These are phyloP conservation scores for Hemileia vastatrix DNA, from an alignment of 1,284 basidiomycete genomes.

Conservation along the genomic window DNA sequence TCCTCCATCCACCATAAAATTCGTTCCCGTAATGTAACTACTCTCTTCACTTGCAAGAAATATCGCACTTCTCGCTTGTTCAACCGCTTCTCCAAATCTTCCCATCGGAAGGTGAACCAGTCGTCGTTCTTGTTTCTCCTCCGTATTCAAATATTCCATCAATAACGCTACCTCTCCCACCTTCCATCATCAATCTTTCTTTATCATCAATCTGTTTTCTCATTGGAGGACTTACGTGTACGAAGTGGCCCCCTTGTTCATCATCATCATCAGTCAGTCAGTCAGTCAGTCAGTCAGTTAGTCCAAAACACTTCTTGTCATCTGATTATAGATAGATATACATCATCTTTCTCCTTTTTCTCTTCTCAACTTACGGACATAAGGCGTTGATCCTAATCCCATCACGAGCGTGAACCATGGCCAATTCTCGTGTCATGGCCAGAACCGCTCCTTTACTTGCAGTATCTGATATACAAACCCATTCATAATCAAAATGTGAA, in stretches of 20 bases:
- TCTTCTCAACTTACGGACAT: constrained; percentile 83
- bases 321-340: no score
- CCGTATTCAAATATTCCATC: constrained; percentile 97
- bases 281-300: no score
- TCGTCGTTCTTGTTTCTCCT: constrained; percentile 83
- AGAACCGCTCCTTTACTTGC: constrained; percentile 74
- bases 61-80: constrained; percentile 79
- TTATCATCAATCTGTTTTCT: not conserved
- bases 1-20: constrained; percentile 88
- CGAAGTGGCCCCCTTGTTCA: constrained; percentile 82
- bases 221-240: constrained; percentile 57
- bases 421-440: constrained; percentile 93
- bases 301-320: no score
- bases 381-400: constrained; percentile 90
- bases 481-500: constrained; percentile 14
- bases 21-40: constrained; percentile 66
- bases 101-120: constrained; percentile 91
- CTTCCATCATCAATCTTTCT: not conserved
- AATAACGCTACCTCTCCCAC: constrained; percentile 57
- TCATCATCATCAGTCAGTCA: no score
- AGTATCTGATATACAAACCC: constrained; percentile 40
- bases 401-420: constrained; percentile 92
- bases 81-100: constrained; percentile 88
- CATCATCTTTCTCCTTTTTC: no score
- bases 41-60: constrained; percentile 81